These are phyloP conservation scores for Erodium moschatum DNA, from an alignment of 441 rosid genomes.

Conservation along the genomic window DNA sequence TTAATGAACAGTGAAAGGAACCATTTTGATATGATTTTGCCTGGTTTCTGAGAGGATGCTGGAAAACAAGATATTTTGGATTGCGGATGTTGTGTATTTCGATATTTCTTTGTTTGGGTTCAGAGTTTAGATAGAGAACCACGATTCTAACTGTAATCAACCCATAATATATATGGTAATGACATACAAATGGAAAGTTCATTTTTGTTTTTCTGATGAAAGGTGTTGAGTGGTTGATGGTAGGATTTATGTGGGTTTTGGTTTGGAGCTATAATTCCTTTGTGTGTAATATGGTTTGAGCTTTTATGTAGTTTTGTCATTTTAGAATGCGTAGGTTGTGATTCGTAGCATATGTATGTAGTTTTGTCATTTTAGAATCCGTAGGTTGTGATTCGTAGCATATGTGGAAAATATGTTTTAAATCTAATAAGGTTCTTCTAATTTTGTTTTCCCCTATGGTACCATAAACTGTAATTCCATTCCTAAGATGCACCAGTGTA, in stretches of 20 bases:
- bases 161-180: neutral
- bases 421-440: neutral
- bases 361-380: neutral
- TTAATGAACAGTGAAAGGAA: neutral
- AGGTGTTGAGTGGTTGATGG: too few species aligned
- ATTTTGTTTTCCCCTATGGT: neutral
- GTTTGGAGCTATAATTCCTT: neutral
- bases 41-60: neutral
- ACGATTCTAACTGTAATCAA: neutral
- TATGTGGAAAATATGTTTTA: neutral
- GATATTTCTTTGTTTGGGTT: neutral
- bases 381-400: neutral
- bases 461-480: neutral
- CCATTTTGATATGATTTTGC: neutral
- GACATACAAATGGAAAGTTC: neutral
- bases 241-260: neutral
- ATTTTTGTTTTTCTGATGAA: neutral
- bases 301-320: neutral
- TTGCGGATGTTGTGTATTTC: neutral
- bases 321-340: neutral
- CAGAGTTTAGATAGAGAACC: neutral
- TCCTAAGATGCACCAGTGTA: neutral
- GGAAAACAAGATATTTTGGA: neutral
- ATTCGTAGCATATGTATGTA: neutral
- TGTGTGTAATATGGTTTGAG: neutral